Evolutionary conservation across 352 stramenopile species (phyloP).

Genomic region (Phytophthora macrochlamydospora): DNA sequence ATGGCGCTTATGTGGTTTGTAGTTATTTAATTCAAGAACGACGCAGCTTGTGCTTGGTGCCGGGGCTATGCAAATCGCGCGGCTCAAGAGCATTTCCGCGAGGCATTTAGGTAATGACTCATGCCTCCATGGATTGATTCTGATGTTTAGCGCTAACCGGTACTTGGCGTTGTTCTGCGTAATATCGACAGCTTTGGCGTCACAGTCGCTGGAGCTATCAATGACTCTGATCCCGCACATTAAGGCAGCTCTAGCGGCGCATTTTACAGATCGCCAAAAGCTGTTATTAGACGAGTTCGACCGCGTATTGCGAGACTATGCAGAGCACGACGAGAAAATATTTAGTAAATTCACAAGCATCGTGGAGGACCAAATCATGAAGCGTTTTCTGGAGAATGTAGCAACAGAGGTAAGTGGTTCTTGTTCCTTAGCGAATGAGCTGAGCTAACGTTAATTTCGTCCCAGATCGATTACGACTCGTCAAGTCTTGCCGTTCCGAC

Average conservation of each 20-base stretch:
- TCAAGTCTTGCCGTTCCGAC: conserved; percentile 59
- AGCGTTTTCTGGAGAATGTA: conserved; percentile 87
- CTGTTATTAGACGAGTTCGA: conserved; percentile 96
- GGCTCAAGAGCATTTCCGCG: conserved; percentile 96
- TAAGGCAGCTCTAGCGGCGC: conserved; percentile 93
- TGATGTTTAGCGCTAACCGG: not conserved
- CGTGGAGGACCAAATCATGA: conserved; percentile 96
- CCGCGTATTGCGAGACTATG: conserved; percentile 94
- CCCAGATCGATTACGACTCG: conserved; percentile 77
- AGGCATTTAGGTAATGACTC: conserved; percentile 88
- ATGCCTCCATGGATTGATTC: not conserved
- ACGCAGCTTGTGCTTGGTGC: conserved; percentile 96
- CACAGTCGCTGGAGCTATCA: conserved; percentile 94
- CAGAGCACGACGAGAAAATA: conserved; percentile 97
- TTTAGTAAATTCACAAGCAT: conserved; percentile 98
- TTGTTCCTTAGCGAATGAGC: not conserved
- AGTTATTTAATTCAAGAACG: conserved; percentile 96
- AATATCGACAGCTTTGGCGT: conserved; percentile 85
- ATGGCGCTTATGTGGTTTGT: conserved; percentile 5
- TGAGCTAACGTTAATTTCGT: conserved; percentile 31
- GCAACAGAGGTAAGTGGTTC: conserved; percentile 50
- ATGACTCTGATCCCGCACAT: conserved; percentile 95
- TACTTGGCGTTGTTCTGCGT: conserved; percentile 1
- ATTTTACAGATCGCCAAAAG: conserved; percentile 95
- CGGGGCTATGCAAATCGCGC: conserved; percentile 96